Base-by-base conservation (phyloP, 2,329 filamentous ascomycete species). In the Uncinocarpus reesii region DNA sequence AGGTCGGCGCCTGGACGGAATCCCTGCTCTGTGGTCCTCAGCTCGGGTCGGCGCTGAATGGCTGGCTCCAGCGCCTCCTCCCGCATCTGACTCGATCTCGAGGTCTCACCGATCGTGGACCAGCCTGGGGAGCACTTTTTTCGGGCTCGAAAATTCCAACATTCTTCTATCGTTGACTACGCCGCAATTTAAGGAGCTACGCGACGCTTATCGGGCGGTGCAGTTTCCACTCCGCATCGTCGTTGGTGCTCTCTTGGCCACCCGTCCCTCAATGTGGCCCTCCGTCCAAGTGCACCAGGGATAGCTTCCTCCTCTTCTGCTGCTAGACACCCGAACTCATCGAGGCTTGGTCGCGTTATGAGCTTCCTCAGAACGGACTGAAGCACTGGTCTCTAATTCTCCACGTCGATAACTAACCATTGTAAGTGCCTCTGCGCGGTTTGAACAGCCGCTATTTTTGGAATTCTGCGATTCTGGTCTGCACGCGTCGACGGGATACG, bases 1-100 rank as follows among this genome's bases (percentile, higher is more conserved):
- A 41, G 45, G 37, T 23, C 45, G 45, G 45, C 45, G 45, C 45
- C 45, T 48, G 42, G 37, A n/a, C n/a, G n/a, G n/a, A n/a, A 41
- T 28, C 36, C 45, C 36, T 41, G 36, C 26, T 24, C 37, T n/a
- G n/a, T 28, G 28, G 43, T 26, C 18, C 42, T 10, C 35, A 3
- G 15, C 34, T 21, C 10, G 43, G 7, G 11, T 2, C 35, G n/a
- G 18, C 15, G 37, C 10, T 46, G 43, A 46, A 18, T 46, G 43
- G 43, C 18, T 31, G 32, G 38, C 20, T 32, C 3, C 43, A 24
- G 34, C 34, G 43, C 24, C 28, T 34, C 41, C 42, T 37, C 42
- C 31, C 21, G 23, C 42, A 36, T 45, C 23, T 13, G 7, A 31
- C 21, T 26, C 13, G 10, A 20, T 20, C 31, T 37, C 24, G 40